Evolutionary conservation across 2,329 filamentous ascomycete species (phyloP).

Genomic region (Pyricularia sp.): DNA sequence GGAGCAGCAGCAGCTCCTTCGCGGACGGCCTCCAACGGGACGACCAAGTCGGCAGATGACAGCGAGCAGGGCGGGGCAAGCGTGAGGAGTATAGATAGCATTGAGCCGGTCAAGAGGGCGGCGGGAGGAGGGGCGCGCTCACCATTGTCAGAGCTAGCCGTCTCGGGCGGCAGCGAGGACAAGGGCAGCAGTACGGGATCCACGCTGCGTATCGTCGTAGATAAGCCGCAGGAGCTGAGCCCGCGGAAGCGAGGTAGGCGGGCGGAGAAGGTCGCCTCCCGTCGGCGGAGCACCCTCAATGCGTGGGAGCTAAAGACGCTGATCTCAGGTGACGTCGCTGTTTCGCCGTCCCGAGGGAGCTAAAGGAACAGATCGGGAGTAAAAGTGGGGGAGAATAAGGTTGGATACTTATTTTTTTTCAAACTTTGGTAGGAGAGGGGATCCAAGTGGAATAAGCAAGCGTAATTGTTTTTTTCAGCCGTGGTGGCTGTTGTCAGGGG

Average conservation of each 20-base stretch:
- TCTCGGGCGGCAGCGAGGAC: neutral
- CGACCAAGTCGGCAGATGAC: conserved; percentile 14
- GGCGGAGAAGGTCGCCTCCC: conserved; percentile 41
- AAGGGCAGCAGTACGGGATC: conserved; percentile 2
- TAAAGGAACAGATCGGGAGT: neutral
- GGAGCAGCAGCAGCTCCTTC: conserved; percentile 6
- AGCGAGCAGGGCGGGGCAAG: conserved; percentile 5
- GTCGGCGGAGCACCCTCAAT: conserved; percentile 61
- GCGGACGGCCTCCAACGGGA: conserved; percentile 10
- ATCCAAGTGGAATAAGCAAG: neutral
- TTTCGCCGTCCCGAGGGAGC: conserved; percentile 9
- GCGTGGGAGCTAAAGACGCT: conserved; percentile 61
- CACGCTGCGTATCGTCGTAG: neutral
- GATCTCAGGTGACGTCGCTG: conserved; percentile 28
- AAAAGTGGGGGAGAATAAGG: neutral
- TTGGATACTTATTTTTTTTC: neutral
- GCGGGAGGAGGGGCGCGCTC: neutral
- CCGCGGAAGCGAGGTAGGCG: conserved; percentile 39
- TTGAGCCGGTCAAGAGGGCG: conserved; percentile 7
- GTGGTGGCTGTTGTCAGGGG: neutral
- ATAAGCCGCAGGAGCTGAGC: conserved; percentile 14
- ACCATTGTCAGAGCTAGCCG: conserved; percentile 2
- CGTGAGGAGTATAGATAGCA: neutral
- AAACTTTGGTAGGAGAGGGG: neutral
- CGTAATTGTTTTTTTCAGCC: neutral